Evolutionary conservation across 106 monocot genomes (phyloP).

Genomic region (Alisma plantagoaquatica): DNA sequence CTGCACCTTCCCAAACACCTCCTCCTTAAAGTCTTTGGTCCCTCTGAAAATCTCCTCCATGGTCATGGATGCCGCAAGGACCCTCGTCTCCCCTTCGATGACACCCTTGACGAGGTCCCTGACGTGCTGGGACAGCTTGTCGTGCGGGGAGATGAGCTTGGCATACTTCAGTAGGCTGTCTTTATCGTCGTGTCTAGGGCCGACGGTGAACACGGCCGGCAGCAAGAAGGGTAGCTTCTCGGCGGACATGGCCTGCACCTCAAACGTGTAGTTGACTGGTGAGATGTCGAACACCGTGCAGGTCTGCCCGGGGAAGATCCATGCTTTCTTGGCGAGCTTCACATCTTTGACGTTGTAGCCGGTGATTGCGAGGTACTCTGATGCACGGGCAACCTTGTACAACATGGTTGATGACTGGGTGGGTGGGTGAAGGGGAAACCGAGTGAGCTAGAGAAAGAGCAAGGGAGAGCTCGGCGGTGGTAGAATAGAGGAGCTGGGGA

Average conservation of each 20-base stretch:
- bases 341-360: constrained; percentile 34
- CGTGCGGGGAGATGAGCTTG: constrained; percentile 52
- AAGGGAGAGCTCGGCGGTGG: too few species aligned
- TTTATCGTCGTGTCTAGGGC: constrained; percentile 23
- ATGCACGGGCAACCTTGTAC: constrained; percentile 42
- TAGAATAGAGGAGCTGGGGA: too few species aligned
- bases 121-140: constrained; percentile 46
- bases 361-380: constrained; percentile 60
- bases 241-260: constrained; percentile 65
- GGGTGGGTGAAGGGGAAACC: too few species aligned
- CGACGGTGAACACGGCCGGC: constrained; percentile 62
- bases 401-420: too few species aligned
- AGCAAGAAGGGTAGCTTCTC: constrained; percentile 73
- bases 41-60: constrained; percentile 75
- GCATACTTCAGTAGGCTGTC: constrained; percentile 49
- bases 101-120: constrained; percentile 65
- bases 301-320: constrained; percentile 37
- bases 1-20: constrained; percentile 58
- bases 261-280: constrained; percentile 64
- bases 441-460: too few species aligned
- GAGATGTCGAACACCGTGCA: constrained; percentile 37
- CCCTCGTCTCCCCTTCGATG: constrained; percentile 57
- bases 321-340: constrained; percentile 63
- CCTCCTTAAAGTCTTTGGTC: constrained; percentile 49
- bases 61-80: constrained; percentile 72